These are phyloP conservation scores for Talinum fruticosum DNA, from an alignment of 148 eudicot genomes.

Conservation along the genomic window DNA sequence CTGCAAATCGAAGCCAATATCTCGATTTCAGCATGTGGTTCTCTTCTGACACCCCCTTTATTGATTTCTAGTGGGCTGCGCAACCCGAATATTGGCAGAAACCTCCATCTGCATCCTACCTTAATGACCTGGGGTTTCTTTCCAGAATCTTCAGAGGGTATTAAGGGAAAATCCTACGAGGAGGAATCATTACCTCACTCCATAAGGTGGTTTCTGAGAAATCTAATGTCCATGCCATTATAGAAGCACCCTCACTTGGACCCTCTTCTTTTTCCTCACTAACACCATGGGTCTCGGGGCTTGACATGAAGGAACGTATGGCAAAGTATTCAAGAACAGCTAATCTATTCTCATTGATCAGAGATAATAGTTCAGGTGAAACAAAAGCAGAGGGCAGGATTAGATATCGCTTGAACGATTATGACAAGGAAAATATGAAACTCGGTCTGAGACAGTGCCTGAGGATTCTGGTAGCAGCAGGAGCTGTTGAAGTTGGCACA, in stretches of 20 bases:
- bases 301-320: slow-evolving; percentile 66
- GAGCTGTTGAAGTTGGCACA: slow-evolving; percentile 88
- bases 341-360: slow-evolving; percentile 47
- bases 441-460: slow-evolving; percentile 55
- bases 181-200: slow-evolving; percentile 77
- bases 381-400: slow-evolving; percentile 51
- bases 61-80: slow-evolving; percentile 62
- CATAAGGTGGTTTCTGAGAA: slow-evolving; percentile 63
- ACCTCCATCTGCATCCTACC: slow-evolving; percentile 80
- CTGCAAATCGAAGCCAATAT: slow-evolving; percentile 57
- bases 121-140: slow-evolving; percentile 77
- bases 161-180: slow-evolving; percentile 53
- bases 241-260: slow-evolving; percentile 56
- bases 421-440: slow-evolving; percentile 60
- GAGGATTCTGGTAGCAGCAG: slow-evolving; percentile 68
- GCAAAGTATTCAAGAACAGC: slow-evolving; percentile 61
- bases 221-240: slow-evolving; percentile 41
- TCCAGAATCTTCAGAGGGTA: slow-evolving; percentile 40
- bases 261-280: slow-evolving; percentile 51
- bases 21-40: slow-evolving; percentile 71
- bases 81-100: slow-evolving; percentile 64
- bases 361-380: slow-evolving; percentile 65
- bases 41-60: slow-evolving; percentile 72
- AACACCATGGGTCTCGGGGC: slow-evolving; percentile 78
- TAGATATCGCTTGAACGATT: slow-evolving; percentile 34